Base-by-base conservation (phyloP, 2,329 filamentous ascomycete genomes). In the Microthyrium microscopicum region DNA sequence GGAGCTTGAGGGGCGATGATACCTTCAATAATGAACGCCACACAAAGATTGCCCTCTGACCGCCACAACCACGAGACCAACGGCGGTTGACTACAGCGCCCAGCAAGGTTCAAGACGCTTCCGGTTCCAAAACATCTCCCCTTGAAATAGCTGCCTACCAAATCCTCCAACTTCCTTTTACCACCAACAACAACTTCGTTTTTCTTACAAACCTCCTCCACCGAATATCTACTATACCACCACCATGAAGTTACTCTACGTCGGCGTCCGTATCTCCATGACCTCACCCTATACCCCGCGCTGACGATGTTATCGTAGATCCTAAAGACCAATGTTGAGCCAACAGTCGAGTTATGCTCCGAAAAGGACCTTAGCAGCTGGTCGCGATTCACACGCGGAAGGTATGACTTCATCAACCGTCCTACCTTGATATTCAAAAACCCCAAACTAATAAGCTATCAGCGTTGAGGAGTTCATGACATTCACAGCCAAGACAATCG, bases 161-260 rank as follows among this genome's bases (percentile, higher is more conserved):
- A n/a, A n/a, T n/a, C n/a, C n/a, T n/a, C n/a, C n/a, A n/a, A n/a
- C n/a, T n/a, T n/a, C n/a, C n/a, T n/a, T n/a, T n/a, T n/a, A n/a
- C n/a, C n/a, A n/a, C n/a, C n/a, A n/a, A n/a, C n/a, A n/a, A n/a
- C n/a, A n/a, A n/a, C n/a, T n/a, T n/a, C n/a, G n/a, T n/a, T n/a
- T n/a, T n/a, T n/a, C n/a, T n/a, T n/a, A n/a, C n/a, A n/a, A n/a
- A n/a, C n/a, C n/a, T n/a, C n/a, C n/a, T n/a, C n/a, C n/a, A n/a
- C n/a, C n/a, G n/a, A n/a, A n/a, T n/a, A n/a, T n/a, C n/a, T n/a
- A n/a, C n/a, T n/a, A n/a, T n/a, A n/a, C n/a, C n/a, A n/a, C 52
- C 58, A 74, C 47, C 52, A 87, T 87, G 81, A 87, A 85, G 72
- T 62, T 89, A 56, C 68, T 79, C 57, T 89, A 89, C 59, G 82